Percentiles rank a stretch among this genome's conserved stretches.
These are phyloP conservation scores for Aspergillus cristatus DNA, from an alignment of 495 filamentous ascomycete genomes.

Conservation along the genomic window DNA sequence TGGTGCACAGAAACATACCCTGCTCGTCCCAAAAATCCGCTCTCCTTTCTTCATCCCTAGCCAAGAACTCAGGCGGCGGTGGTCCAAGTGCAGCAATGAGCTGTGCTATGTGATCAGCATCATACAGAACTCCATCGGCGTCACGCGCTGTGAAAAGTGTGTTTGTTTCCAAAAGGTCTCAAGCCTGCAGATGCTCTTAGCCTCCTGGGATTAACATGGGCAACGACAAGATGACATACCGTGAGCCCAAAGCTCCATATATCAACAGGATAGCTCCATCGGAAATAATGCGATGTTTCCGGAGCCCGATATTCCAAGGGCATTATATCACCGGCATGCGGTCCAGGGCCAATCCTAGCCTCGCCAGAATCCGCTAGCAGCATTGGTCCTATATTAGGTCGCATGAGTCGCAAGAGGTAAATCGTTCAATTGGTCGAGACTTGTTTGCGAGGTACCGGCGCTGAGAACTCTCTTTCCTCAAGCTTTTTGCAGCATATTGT, in stretches of 20 bases:
- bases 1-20: slow-evolving; percentile 16
- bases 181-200: slow-evolving; percentile 21
- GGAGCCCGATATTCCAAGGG: slow-evolving; percentile 32
- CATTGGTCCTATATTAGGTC: slow-evolving; percentile 12
- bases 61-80: slow-evolving; percentile 28
- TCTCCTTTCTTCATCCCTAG: slow-evolving; percentile 13
- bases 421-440: slow-evolving; percentile 29
- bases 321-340: slow-evolving; percentile 25
- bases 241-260: slow-evolving; percentile 42
- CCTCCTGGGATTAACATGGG: slow-evolving; percentile 9
- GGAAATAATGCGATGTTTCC: slow-evolving; percentile 24
- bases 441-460: slow-evolving; percentile 23
- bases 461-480: slow-evolving; percentile 18
- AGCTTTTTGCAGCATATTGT: slow-evolving; percentile 7
- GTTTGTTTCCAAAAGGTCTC: slow-evolving; percentile 34
- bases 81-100: slow-evolving; percentile 34
- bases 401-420: slow-evolving; percentile 10
- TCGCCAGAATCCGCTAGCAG: slow-evolving; percentile 25
- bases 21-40: slow-evolving; percentile 20
- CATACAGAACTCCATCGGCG: slow-evolving; percentile 22
- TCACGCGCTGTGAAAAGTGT: slow-evolving; percentile 31
- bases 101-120: slow-evolving; percentile 32
- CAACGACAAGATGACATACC: slow-evolving; percentile 18
- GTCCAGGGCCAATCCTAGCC: slow-evolving; percentile 19
- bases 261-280: slow-evolving; percentile 38